phyloP scores from a whole-genome alignment of 2,329 filamentous ascomycete genomes.

The Zopfia rhizophila region DNA sequence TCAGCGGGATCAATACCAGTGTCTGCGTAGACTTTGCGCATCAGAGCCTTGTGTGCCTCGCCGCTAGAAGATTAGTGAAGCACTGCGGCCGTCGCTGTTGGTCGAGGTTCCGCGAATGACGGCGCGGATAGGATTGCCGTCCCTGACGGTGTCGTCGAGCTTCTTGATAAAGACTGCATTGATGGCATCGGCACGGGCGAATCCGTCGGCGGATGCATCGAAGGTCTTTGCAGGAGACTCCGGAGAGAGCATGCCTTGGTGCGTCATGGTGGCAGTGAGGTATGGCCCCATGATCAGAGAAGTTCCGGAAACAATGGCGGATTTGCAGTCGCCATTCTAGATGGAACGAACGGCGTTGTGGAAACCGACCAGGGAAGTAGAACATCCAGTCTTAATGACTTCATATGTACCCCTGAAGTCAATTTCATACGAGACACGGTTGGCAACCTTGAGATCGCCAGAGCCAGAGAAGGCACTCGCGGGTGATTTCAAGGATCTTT shows the following conservation, averaged over 20 bases:
- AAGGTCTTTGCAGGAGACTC: conserved; percentile 41
- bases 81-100: conserved; percentile 63
- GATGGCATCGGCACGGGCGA: conserved; percentile 49
- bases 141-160: conserved; percentile 64
- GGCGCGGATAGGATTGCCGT: conserved; percentile 62
- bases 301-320: conserved; percentile 49
- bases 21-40: conserved; percentile 17
- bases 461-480: too few relatives aligned
- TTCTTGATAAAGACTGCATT: conserved; percentile 63
- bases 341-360: conserved; percentile 50
- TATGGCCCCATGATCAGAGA: conserved; percentile 49
- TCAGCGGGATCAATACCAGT: conserved; percentile 43
- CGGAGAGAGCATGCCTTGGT: conserved; percentile 51
- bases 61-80: conserved; percentile 64
- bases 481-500: too few relatives aligned
- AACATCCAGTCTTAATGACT: conserved; percentile 51
- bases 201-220: conserved; percentile 45
- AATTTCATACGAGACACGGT: conserved; percentile 23
- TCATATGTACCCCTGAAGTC: conserved; percentile 24
- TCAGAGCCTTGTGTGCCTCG: conserved; percentile 55
- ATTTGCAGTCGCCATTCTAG: conserved; percentile 28
- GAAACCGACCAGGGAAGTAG: conserved; percentile 49
- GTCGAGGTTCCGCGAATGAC: conserved; percentile 49
- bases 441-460: conserved; percentile 19
- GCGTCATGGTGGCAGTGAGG: conserved; percentile 42